Base-by-base conservation (phyloP, 352 stramenopile genomes). In the Phytopythium kandeliae region DNA sequence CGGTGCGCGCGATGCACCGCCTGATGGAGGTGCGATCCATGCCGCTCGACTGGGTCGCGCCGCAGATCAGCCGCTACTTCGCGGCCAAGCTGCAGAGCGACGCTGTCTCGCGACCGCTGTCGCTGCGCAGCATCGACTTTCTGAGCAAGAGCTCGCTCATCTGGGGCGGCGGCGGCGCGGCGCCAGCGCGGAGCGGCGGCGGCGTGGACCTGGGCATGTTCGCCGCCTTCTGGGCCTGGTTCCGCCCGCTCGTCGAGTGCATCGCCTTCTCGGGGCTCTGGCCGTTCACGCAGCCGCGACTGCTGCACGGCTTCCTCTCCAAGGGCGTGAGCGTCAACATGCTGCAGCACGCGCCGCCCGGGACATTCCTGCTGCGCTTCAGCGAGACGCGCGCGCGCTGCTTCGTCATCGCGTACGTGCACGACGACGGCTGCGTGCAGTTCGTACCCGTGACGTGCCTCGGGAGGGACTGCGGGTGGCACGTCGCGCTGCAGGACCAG, bases 251-350 rank as follows among this genome's bases (percentile, higher is more conserved):
- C 15, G 69, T 81, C 3, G 75, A 84, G 28, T 87, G 77, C 43
- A 85, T 92, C 36, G 47, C 55, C 35, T 73, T 63, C 36, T 88
- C 77, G 2, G 61, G 58, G 4, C 60, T 92, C 12, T 92, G 78
- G 82, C 46, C 64, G 13, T 80, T 75, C 59, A 92, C 78, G 15
- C 75, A 92, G 37, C 78, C 81, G n/a, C 71, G 78, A 0, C 65
- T 95, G 24, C 62, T 95, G 19, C 81, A 91, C 50, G 81, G 81
- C 25, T 91, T 95, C 42, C 55, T 92, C 10, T 92, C 81, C 47
- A 92, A 95, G 56, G 78, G 78, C n/a, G 60, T 78, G 5, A 89
- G 75, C 13, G 69, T 87, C 8, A 78, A 74, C 26, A 95, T 91
- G 78, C 65, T 94, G 0, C 60, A 85, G 60, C 62, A 64, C 21